These are phyloP conservation scores for Russula sp. DNA, from an alignment of 768 basidiomycete genomes.

Conservation along the genomic window DNA sequence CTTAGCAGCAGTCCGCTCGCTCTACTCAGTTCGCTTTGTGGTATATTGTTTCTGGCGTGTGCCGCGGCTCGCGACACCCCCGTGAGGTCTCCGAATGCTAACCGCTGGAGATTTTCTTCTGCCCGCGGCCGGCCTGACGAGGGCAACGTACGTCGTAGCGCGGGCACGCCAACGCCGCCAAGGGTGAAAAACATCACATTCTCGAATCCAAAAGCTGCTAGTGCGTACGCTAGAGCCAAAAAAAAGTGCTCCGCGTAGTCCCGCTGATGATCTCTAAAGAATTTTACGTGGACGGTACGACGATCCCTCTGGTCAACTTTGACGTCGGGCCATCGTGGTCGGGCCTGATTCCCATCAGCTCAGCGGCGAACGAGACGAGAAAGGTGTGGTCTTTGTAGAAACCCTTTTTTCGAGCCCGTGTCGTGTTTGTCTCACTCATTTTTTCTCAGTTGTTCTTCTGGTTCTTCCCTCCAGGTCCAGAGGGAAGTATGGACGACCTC, in stretches of 20 bases:
- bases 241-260: not conserved
- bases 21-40: not conserved
- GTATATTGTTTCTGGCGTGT: not conserved
- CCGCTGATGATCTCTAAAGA: constrained; percentile 32
- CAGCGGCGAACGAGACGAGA: constrained; percentile 47
- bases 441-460: constrained; percentile 63
- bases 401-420: not conserved
- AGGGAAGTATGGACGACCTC: constrained; percentile 63
- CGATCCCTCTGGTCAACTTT: constrained; percentile 61
- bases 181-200: constrained; percentile 60
- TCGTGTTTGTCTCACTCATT: not conserved
- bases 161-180: not conserved
- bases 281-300: constrained; percentile 61
- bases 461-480: constrained; percentile 75
- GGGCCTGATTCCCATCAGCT: constrained; percentile 64
- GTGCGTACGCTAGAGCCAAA: constrained; percentile 33
- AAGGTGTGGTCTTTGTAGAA: constrained; percentile 40
- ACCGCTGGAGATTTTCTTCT: constrained; percentile 3
- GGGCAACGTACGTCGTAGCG: not conserved
- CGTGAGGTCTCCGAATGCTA: not conserved
- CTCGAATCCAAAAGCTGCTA: constrained; percentile 54
- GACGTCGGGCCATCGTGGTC: constrained; percentile 73
- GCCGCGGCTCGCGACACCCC: not conserved
- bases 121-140: not conserved
- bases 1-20: not conserved